phyloP scores from a whole-genome alignment of 2,329 filamentous ascomycete species.

The Xylariales sp. region DNA sequence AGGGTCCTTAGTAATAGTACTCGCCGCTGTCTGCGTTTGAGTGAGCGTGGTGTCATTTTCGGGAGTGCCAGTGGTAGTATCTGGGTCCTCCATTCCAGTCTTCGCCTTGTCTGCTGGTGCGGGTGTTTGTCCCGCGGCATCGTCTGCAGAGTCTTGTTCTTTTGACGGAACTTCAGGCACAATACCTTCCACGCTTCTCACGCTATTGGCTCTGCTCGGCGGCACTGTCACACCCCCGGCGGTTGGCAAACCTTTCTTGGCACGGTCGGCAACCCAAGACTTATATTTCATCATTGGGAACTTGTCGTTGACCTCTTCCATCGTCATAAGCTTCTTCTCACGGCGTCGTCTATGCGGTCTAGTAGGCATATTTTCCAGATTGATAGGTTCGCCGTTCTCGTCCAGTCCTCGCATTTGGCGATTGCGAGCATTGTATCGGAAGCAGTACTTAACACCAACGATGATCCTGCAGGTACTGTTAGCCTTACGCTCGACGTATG shows the following conservation, averaged over 20 bases:
- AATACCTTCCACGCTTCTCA: constrained; percentile 62
- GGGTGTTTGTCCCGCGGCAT: not conserved
- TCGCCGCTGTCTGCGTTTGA: constrained; percentile 15
- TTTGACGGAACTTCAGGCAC: constrained; percentile 40
- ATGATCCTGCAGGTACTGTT: constrained; percentile 71
- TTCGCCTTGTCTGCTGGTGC: not conserved
- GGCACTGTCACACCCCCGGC: constrained; percentile 77
- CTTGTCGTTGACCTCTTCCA: constrained; percentile 97
- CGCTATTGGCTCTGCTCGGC: constrained; percentile 66
- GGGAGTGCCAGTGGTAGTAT: constrained; percentile 5
- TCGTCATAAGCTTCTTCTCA: constrained; percentile 98
- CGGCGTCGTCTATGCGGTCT: constrained; percentile 78
- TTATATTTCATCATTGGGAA: constrained; percentile 98
- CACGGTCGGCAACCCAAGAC: constrained; percentile 79
- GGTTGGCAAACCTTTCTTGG: constrained; percentile 76
- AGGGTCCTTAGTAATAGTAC: constrained; percentile 20
- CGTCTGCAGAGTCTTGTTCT: constrained; percentile 32
- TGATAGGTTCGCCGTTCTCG: constrained; percentile 84
- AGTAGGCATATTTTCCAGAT: constrained; percentile 73
- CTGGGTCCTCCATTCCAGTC: constrained; percentile 9
- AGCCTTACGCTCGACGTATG: constrained; percentile 13
- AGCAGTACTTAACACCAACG: constrained; percentile 98
- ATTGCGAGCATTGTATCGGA: constrained; percentile 94
- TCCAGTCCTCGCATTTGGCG: constrained; percentile 66
- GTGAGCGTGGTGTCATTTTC: constrained; percentile 15